Evolutionary conservation across 2,329 filamentous ascomycete genomes (phyloP), one percentile per base, ranked within the genome.

Genomic region (Penicillium brasilianum): DNA sequence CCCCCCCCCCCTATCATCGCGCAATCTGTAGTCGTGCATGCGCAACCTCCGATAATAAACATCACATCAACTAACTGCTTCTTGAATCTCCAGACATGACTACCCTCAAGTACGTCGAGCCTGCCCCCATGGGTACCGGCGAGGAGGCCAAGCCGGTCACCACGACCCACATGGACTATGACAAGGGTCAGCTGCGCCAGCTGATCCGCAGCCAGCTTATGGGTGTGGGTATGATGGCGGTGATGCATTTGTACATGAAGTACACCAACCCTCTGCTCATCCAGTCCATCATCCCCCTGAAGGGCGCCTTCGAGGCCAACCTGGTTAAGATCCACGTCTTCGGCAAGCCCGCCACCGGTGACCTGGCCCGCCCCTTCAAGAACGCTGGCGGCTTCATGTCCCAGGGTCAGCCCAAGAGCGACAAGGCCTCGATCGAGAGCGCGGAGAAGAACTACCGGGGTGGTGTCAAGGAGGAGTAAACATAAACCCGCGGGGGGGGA

Each of bases 221-320:
- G 91, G 95, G 95, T 62, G 85, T 99, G 61, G 93, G 87, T 78
- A 99, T 99, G 93, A 98, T 99, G 94, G 88, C 81, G 64, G 91
- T 97, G 75, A 98, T 99, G 94, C 95, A 99, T 83, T 69, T 99
- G 64, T 99, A 98, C 88, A 91, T 99, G 86, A 93, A 97, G 80
- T 99, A 98, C 89, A 98, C 93, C 83, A 99, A 98, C 88, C 95
- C 95, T 44, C 91, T 99, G 55, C 84, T 97, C 74, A 97, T 99
- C 83, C 95, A 99, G 87, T 96, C 91, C 78, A 97, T 99, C 83
- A 95, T 99, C 76, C 95, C 95, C 36, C 85, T 98, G 80, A 99
- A 99, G 89, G 87, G 90, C 76, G 94, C 93, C 49, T 87, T 99
- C 80, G 95, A 99, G 85, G 86, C 90, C 82, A 98, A 97, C 85